Conservation (phyloP, 139 green algal species). For the Pedinophyceae sp. region DNA sequence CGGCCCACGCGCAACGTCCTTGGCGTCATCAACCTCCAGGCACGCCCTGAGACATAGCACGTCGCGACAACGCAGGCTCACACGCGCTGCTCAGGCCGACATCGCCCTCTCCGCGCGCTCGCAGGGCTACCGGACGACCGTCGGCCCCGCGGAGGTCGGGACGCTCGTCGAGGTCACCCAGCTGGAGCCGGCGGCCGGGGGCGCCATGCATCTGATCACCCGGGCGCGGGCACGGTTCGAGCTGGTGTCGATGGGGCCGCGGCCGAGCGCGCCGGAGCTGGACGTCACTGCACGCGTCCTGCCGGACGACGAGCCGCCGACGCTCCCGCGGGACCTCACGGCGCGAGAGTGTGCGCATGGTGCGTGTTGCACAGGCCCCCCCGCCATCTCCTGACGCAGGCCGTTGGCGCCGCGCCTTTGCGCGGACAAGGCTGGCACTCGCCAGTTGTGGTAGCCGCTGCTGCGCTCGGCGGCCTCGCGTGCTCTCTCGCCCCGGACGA, state of each 20-base stretch:
- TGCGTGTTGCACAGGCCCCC: constrained; percentile 1
- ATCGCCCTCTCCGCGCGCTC: background rate
- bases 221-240: background rate
- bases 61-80: background rate
- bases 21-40: background rate
- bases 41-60: background rate
- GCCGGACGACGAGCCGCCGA: background rate
- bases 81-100: background rate
- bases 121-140: background rate
- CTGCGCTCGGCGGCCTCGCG: background rate
- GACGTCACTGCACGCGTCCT: background rate
- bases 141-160: background rate
- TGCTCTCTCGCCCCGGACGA: background rate
- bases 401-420: too few relatives aligned
- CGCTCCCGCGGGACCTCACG: background rate
- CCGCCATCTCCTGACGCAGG: background rate
- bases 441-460: too few relatives aligned
- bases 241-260: too few relatives aligned
- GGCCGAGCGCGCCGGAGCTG: background rate
- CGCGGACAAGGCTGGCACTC: too few relatives aligned
- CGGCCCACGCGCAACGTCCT: background rate
- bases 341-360: background rate
- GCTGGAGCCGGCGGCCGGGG: background rate
- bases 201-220: background rate
- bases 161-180: background rate